Evolutionary conservation across 306 rosid species (phyloP).

Genomic region (Fragaria nilgerrensis): DNA sequence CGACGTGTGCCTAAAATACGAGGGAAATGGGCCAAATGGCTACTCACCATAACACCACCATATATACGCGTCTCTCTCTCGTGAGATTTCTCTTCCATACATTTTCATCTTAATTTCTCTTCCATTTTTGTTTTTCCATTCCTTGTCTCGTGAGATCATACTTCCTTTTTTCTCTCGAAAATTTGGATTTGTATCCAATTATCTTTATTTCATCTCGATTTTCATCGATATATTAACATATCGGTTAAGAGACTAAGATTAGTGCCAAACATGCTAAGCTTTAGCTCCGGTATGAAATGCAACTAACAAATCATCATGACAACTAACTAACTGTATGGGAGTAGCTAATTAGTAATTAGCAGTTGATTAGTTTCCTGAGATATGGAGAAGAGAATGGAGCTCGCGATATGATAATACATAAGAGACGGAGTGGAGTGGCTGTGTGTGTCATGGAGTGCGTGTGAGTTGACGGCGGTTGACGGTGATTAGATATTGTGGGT

Average conservation of each 20-base stretch:
- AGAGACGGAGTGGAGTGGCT: too few species aligned
- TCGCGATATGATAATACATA: too few species aligned
- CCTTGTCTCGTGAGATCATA: background rate
- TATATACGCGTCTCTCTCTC: background rate
- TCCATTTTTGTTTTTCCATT: background rate
- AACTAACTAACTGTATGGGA: background rate
- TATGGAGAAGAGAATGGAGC: too few species aligned
- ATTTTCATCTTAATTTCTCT: background rate
- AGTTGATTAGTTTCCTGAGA: too few species aligned
- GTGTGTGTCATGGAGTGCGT: too few species aligned
- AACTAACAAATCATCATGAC: background rate
- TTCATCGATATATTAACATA: background rate
- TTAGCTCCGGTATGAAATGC: background rate
- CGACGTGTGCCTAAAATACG: conserved; percentile 9
- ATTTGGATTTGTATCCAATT: background rate
- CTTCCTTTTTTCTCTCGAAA: background rate
- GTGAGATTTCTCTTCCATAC: background rate
- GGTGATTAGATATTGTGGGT: background rate
- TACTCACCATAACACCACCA: background rate
- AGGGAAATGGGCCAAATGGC: conserved; percentile 9
- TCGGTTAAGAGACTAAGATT: background rate
- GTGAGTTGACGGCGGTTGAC: too few species aligned
- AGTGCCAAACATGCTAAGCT: background rate
- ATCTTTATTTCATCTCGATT: background rate
- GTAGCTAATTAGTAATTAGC: background rate